These are phyloP conservation scores for Colletotrichum godetiae DNA, from an alignment of 2,329 filamentous ascomycete species.

Conservation along the genomic window DNA sequence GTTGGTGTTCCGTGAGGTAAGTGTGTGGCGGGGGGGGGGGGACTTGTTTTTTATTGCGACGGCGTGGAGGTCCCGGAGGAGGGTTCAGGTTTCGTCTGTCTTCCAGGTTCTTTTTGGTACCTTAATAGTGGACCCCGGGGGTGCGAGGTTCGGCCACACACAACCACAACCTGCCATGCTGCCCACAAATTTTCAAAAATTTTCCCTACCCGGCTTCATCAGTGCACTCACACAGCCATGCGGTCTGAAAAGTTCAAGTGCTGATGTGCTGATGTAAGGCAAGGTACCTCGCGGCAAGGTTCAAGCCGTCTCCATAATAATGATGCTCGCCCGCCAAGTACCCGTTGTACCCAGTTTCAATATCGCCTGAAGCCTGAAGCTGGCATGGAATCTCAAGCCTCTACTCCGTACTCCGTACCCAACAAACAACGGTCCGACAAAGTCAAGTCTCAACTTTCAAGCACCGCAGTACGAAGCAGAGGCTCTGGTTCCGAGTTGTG, in stretches of 20 bases:
- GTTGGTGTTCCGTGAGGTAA: constrained; percentile 13
- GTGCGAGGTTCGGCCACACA: constrained; percentile 22
- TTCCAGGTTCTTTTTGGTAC: constrained; percentile 30
- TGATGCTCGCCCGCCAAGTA: constrained; percentile 16
- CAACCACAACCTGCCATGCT: not conserved
- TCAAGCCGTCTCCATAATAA: constrained; percentile 20
- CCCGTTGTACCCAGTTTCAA: constrained; percentile 29
- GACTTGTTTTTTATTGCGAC: constrained; percentile 33
- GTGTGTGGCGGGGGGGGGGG: constrained; percentile 18
- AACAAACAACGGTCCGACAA: not conserved
- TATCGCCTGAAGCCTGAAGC: not conserved
- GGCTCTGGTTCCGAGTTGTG: not conserved
- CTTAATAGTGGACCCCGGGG: constrained; percentile 13
- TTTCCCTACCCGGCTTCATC: constrained; percentile 9
- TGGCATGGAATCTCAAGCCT: not conserved
- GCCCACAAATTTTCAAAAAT: constrained; percentile 30
- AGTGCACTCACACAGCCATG: not conserved
- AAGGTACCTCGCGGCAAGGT: constrained; percentile 8
- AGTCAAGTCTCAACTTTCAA: not conserved
- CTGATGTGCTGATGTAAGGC: no score
- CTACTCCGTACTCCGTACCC: not conserved
- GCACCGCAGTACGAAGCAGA: not conserved
- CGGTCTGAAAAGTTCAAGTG: no score
- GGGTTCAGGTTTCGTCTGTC: constrained; percentile 33
- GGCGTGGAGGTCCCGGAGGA: constrained; percentile 3